phyloP scores from a whole-genome alignment of 2,329 filamentous ascomycete species.

The Claviceps pusilla region DNA sequence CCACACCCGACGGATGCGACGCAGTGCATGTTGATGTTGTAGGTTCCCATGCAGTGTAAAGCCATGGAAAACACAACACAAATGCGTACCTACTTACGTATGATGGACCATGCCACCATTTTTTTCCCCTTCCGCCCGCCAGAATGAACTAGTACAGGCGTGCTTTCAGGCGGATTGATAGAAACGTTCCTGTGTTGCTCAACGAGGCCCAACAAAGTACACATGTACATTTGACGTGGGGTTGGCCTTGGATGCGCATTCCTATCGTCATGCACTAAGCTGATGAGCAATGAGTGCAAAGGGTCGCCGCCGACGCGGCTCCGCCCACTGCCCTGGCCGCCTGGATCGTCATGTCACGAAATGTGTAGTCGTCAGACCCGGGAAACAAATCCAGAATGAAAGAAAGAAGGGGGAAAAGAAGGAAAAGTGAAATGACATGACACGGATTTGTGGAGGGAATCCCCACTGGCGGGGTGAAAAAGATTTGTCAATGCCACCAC shows the following conservation, averaged over 20 bases:
- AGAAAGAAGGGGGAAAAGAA: too few relatives aligned
- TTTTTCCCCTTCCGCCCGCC: background rate
- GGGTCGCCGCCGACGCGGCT: background rate
- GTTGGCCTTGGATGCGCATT: too few relatives aligned
- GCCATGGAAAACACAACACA: background rate
- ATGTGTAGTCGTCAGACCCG: background rate
- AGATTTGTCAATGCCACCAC: background rate
- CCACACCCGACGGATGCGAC: background rate
- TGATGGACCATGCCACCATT: background rate
- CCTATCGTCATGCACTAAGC: background rate
- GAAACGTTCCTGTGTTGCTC: background rate
- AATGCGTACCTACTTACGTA: background rate
- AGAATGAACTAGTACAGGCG: too few relatives aligned
- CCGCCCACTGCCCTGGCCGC: background rate
- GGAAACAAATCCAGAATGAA: background rate
- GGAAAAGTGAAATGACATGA: background rate
- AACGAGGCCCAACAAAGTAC: background rate
- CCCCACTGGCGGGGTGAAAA: background rate
- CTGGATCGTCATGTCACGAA: background rate
- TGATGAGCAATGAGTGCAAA: background rate
- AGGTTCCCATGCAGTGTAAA: background rate
- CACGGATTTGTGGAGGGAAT: background rate
- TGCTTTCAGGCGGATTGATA: background rate
- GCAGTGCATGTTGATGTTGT: background rate
- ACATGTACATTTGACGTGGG: too few relatives aligned